Conservation (phyloP, 2,329 filamentous ascomycete species). For the Pestalotiopsis sp. region DNA sequence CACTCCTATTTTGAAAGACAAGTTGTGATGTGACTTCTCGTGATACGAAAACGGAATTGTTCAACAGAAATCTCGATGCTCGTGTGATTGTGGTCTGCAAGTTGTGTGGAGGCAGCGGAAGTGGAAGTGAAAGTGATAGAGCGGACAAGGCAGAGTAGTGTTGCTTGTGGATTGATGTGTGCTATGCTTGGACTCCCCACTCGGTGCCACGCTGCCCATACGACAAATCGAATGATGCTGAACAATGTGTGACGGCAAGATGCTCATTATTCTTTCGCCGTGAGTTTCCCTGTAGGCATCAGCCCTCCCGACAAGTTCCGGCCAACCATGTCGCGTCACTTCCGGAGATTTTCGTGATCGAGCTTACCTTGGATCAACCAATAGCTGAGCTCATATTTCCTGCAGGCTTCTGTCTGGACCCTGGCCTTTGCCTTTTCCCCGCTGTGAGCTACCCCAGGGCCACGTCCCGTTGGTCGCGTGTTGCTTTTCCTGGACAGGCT, state of each 20-base stretch:
- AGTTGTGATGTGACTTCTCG: background rate
- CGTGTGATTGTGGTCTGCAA: background rate
- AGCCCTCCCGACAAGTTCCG: background rate
- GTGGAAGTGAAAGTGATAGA: background rate
- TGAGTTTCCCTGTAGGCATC: background rate
- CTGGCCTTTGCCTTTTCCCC: background rate
- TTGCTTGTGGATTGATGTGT: background rate
- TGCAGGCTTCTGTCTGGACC: background rate
- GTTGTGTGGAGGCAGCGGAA: background rate
- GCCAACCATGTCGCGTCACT: background rate
- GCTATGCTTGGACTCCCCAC: background rate
- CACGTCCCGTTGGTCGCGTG: background rate
- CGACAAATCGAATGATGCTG: background rate
- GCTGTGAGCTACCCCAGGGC: background rate
- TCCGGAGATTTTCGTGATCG: background rate
- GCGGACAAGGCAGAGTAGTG: background rate
- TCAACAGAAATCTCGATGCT: background rate
- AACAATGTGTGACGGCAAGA: background rate
- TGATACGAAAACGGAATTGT: background rate
- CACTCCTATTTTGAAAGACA: background rate
- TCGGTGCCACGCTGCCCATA: background rate
- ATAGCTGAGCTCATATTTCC: background rate
- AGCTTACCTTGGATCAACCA: background rate
- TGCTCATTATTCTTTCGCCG: background rate
- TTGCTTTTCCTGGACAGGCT: background rate